A percentile compares a stretch with the other conserved stretches of the same genome.
Evolutionary conservation across 352 stramenopile genomes (phyloP).

Genomic region (Achlya hypogyna): DNA sequence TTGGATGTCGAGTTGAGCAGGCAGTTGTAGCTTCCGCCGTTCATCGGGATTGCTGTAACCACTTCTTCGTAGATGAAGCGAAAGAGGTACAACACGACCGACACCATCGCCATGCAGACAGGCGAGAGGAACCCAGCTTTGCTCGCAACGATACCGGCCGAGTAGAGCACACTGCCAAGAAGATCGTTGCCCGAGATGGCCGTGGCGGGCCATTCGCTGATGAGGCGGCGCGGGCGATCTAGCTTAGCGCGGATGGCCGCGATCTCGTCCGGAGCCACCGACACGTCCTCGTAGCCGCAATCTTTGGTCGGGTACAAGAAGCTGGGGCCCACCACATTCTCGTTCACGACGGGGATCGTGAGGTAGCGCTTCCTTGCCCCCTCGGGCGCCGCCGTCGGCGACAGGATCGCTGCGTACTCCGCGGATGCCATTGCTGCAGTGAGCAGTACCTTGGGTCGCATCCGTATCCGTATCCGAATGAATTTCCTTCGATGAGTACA

Average conservation of each 20-base stretch:
- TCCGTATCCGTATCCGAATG: no score
- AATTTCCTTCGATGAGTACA: no score
- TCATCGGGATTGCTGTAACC: constrained; percentile 84
- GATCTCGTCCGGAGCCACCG: constrained; percentile 19
- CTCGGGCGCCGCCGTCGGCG: background rate
- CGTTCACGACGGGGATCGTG: background rate
- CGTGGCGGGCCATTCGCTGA: constrained; percentile 78
- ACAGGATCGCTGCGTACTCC: background rate
- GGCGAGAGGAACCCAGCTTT: constrained; percentile 77
- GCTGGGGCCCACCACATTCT: background rate
- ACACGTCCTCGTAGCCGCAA: background rate
- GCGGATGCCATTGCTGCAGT: no score
- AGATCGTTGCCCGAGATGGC: constrained; percentile 91
- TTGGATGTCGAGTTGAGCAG: constrained; percentile 90
- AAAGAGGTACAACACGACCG: constrained; percentile 51
- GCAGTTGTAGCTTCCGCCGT: constrained; percentile 88
- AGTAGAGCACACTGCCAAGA: constrained; percentile 77
- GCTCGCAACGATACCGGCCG: constrained; percentile 45
- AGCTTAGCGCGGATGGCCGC: constrained; percentile 19
- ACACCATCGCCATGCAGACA: constrained; percentile 65
- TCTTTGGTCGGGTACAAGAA: background rate
- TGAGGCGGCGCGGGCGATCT: constrained; percentile 20
- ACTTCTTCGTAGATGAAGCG: constrained; percentile 87
- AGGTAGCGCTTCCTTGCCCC: background rate
- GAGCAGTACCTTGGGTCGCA: no score